Percentiles rank a stretch among this genome's conserved stretches.
These are phyloP conservation scores for Solanum corneliomulleri DNA, from an alignment of 257 asterid species.

Conservation along the genomic window DNA sequence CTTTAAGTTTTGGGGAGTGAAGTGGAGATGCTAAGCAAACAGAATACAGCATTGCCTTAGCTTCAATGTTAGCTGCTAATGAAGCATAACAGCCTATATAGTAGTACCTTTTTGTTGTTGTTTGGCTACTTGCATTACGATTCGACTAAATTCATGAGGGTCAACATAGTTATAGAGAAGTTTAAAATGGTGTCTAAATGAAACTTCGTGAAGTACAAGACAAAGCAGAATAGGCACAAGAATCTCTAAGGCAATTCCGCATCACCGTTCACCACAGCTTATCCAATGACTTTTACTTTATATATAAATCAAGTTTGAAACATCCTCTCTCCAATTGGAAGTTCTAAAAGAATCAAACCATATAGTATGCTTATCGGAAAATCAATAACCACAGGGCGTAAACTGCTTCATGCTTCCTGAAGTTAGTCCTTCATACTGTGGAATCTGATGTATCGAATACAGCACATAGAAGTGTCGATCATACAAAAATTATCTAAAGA, in stretches of 20 bases:
- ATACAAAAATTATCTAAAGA: not conserved
- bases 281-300: not conserved
- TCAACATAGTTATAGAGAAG: too few relatives aligned
- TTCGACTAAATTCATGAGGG: not conserved
- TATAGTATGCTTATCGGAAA: not conserved
- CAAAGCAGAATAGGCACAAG: not conserved
- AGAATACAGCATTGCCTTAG: not conserved
- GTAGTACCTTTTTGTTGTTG: not conserved
- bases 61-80: not conserved
- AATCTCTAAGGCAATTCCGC: accelerated
- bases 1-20: not conserved
- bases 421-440: not conserved
- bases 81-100: not conserved
- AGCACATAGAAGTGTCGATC: not conserved
- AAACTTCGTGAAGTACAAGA: not conserved
- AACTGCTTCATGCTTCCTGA: not conserved
- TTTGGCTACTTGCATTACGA: too few relatives aligned
- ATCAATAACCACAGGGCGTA: not conserved
- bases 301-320: not conserved
- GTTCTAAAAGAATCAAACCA: not conserved
- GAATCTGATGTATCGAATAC: not conserved
- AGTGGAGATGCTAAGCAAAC: not conserved
- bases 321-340: not conserved
- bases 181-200: not conserved
- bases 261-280: not conserved